These are phyloP conservation scores for Mycena galericulata DNA, from an alignment of 768 basidiomycete species.

Conservation along the genomic window DNA sequence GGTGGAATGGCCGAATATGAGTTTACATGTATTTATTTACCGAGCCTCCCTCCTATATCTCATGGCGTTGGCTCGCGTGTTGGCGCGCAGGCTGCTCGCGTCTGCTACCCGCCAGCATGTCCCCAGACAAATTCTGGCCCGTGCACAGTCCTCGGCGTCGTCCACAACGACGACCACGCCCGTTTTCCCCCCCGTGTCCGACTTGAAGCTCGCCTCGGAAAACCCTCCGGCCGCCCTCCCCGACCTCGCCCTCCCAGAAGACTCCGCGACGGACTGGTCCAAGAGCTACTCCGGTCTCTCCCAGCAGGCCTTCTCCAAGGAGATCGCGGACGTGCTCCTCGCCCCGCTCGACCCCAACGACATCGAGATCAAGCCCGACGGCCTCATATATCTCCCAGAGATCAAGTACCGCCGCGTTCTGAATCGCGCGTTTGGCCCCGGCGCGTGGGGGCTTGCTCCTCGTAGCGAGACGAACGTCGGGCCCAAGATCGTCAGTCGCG, in stretches of 20 bases:
- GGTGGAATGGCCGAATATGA: no score
- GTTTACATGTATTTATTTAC: no score
- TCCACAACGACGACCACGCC: background rate
- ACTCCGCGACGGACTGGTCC: constrained; percentile 82
- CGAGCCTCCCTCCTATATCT: no score
- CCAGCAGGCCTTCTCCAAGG: constrained; percentile 78
- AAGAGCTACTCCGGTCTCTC: constrained; percentile 88
- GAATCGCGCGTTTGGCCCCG: constrained; percentile 95
- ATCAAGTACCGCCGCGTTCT: constrained; percentile 95
- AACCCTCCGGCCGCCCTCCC: background rate
- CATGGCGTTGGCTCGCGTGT: background rate
- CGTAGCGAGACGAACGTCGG: constrained; percentile 92
- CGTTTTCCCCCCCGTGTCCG: background rate
- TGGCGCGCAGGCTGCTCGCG: constrained; percentile 7
- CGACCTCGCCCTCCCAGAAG: constrained; percentile 21
- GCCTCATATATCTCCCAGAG: constrained; percentile 94
- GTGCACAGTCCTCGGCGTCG: constrained; percentile 3
- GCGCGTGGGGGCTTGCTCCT: constrained; percentile 97
- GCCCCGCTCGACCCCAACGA: constrained; percentile 82
- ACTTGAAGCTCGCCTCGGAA: constrained; percentile 21
- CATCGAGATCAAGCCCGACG: constrained; percentile 96
- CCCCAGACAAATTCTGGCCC: background rate
- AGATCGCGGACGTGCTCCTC: constrained; percentile 77
- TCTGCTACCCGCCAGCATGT: background rate
- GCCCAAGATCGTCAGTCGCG: constrained; percentile 88